These are phyloP conservation scores for Carex pumila DNA, from an alignment of 176 grass and related monocot species.

Conservation along the genomic window DNA sequence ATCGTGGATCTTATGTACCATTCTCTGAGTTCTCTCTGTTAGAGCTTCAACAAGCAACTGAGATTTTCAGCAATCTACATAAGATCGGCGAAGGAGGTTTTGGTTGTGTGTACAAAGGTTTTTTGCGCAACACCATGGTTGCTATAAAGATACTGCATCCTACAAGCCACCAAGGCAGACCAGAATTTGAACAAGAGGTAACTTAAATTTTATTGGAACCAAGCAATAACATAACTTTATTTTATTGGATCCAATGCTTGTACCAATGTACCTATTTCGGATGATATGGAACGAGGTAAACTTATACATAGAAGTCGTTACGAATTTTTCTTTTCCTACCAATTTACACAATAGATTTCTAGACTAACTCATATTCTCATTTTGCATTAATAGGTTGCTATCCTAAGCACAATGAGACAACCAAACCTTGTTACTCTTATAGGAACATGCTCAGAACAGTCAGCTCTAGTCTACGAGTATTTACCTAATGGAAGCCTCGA, in stretches of 20 bases:
- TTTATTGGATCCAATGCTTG: too few relatives aligned
- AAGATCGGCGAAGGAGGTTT: constrained; percentile 57
- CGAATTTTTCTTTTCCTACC: neutral
- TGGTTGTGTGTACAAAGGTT: constrained; percentile 54
- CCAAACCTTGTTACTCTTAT: constrained; percentile 58
- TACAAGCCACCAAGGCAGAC: constrained; percentile 33
- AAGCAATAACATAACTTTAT: neutral
- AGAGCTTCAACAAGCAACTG: constrained; percentile 51
- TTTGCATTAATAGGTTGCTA: constrained; percentile 27
- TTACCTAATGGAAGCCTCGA: constrained; percentile 62
- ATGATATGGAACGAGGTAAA: too few relatives aligned
- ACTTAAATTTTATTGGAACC: neutral
- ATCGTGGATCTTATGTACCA: neutral
- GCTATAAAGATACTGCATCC: constrained; percentile 54
- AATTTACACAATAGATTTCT: neutral
- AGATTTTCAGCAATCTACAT: constrained; percentile 30
- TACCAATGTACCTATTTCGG: neutral
- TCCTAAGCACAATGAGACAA: constrained; percentile 50
- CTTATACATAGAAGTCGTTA: neutral
- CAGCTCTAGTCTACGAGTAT: constrained; percentile 40
- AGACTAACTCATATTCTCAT: neutral
- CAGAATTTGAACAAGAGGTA: constrained; percentile 31
- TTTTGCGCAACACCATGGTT: constrained; percentile 42
- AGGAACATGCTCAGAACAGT: constrained; percentile 33
- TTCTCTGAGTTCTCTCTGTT: constrained; percentile 29